These are phyloP conservation scores for Pleurotus tuber-regium DNA, from an alignment of 768 basidiomycete species.

Conservation along the genomic window DNA sequence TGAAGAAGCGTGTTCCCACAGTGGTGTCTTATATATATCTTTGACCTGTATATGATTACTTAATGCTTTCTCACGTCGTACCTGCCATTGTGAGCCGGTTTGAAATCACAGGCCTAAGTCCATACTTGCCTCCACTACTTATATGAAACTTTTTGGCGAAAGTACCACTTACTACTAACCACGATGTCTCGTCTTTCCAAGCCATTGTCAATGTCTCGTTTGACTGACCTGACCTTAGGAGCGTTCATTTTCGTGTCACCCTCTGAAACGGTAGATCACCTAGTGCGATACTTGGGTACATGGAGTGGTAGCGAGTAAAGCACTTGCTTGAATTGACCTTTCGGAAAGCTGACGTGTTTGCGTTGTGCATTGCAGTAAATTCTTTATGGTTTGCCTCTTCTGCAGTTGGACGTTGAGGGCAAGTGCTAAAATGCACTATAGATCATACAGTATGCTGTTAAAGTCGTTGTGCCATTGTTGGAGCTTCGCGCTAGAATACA, in stretches of 20 bases:
- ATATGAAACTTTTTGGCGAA: not conserved
- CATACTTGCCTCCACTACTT: too few species aligned
- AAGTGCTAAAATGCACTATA: slow-evolving; percentile 21
- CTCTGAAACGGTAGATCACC: slow-evolving; percentile 66
- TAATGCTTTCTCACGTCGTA: slow-evolving; percentile 40
- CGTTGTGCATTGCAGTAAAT: slow-evolving; percentile 48
- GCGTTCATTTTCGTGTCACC: slow-evolving; percentile 55
- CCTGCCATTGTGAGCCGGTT: not conserved
- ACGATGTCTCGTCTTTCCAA: slow-evolving; percentile 53
- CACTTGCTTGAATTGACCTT: slow-evolving; percentile 19
- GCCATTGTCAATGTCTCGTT: slow-evolving; percentile 41
- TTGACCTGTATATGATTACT: slow-evolving; percentile 35
- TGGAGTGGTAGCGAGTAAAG: slow-evolving; percentile 88
- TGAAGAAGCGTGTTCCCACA: slow-evolving; percentile 19
- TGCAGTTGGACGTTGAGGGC: not conserved
- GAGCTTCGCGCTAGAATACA: slow-evolving; percentile 68
- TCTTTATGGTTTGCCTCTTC: slow-evolving; percentile 59
- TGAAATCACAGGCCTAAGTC: not conserved
- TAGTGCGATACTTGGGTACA: slow-evolving; percentile 73
- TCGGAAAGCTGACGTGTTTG: too few species aligned
- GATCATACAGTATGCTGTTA: slow-evolving; percentile 73
- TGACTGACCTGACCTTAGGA: slow-evolving; percentile 68
- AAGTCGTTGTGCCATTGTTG: slow-evolving; percentile 66
- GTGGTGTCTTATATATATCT: slow-evolving; percentile 19
- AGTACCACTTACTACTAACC: not conserved